Evolutionary conservation across 1,139 yeast species (phyloP).

Genomic region (Hyphopichia pseudoburtonii): DNA sequence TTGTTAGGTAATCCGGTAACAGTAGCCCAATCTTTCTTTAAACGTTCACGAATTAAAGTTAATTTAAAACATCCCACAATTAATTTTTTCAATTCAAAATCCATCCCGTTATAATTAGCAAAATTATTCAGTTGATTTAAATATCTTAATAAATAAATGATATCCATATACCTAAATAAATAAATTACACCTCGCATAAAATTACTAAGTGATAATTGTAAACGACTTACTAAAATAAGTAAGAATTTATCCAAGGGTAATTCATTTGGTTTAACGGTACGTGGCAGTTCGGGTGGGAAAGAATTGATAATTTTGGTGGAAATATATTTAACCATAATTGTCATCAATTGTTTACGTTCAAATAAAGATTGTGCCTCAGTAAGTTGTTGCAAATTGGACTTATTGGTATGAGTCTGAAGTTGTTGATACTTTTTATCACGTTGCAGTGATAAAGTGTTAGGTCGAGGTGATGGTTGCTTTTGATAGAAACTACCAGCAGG

Average conservation of each 20-base stretch:
- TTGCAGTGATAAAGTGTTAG: neutral
- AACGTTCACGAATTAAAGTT: constrained; percentile 34
- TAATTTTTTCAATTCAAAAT: constrained; percentile 43
- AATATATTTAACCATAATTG: constrained; percentile 43
- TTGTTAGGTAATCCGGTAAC: constrained; percentile 40
- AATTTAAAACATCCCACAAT: constrained; percentile 47
- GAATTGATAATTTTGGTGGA: constrained; percentile 47
- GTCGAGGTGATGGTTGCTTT: neutral
- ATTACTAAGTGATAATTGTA: constrained; percentile 34
- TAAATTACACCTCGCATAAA: constrained; percentile 47
- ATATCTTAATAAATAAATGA: constrained; percentile 46
- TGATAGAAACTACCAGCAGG: neutral
- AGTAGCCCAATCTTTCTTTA: constrained; percentile 31
- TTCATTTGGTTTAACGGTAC: constrained; percentile 24
- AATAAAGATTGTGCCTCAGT: constrained; percentile 11
- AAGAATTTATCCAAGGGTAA: constrained; percentile 45
- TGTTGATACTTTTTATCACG: neutral
- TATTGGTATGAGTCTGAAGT: neutral
- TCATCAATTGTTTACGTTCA: constrained; percentile 39
- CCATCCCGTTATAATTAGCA: constrained; percentile 46
- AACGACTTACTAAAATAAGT: constrained; percentile 38
- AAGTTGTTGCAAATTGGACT: constrained; percentile 4
- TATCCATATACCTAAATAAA: constrained; percentile 50
- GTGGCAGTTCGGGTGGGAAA: constrained; percentile 41
- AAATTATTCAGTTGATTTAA: constrained; percentile 49